These are phyloP conservation scores for Eutrema japonicum DNA, from an alignment of 345 rosid genomes.

Conservation along the genomic window DNA sequence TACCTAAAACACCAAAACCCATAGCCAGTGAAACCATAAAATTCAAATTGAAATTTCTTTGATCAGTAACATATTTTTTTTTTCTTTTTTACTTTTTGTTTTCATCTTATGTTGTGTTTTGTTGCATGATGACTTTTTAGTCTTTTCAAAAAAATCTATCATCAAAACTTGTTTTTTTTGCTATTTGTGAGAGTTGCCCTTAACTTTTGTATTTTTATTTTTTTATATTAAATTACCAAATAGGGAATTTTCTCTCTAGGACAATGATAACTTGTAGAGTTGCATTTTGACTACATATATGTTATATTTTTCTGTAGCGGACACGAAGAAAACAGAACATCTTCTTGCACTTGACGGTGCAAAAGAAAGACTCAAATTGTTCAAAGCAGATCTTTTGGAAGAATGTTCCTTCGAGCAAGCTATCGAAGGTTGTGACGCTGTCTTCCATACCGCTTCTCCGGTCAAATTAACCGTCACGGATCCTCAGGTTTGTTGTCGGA, in stretches of 20 bases:
- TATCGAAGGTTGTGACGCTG: slow-evolving; percentile 58
- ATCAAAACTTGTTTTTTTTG: background rate
- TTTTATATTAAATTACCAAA: background rate
- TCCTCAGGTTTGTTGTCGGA: slow-evolving; percentile 41
- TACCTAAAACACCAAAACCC: background rate
- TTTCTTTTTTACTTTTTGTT: background rate
- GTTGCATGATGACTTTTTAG: background rate
- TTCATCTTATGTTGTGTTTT: background rate
- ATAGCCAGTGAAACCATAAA: background rate
- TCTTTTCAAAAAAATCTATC: background rate
- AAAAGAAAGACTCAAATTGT: slow-evolving; percentile 41
- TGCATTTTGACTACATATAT: slow-evolving; percentile 1
- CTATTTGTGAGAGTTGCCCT: background rate
- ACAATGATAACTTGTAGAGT: background rate
- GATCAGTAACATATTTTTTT: background rate
- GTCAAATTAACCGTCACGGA: slow-evolving; percentile 38
- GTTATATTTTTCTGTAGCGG: slow-evolving; percentile 35
- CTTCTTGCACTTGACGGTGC: slow-evolving; percentile 43
- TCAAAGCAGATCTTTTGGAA: slow-evolving; percentile 46
- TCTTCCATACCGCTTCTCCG: slow-evolving; percentile 64
- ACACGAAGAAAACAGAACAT: slow-evolving; percentile 40
- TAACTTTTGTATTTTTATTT: background rate
- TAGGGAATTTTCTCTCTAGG: background rate
- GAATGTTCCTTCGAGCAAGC: slow-evolving; percentile 48
- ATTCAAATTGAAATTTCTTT: background rate